A percentile compares a stretch with the other conserved stretches of the same genome.
phyloP scores from a whole-genome alignment of 164 flowering plant genomes.

The Santalum album region DNA sequence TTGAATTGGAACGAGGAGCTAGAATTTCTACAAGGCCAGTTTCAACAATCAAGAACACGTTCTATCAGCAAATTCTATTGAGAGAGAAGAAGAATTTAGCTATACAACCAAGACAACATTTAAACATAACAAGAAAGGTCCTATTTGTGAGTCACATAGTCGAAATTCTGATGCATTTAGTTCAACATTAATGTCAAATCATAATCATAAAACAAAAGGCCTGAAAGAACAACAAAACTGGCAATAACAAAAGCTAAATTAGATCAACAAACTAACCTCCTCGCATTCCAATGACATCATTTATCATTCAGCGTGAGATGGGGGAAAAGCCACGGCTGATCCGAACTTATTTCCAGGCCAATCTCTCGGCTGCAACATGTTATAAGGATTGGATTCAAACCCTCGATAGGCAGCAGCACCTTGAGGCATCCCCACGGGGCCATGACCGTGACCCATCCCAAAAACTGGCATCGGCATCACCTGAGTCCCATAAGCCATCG shows the following conservation, averaged over 20 bases:
- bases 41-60: too few relatives aligned
- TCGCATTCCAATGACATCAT: conserved; percentile 3
- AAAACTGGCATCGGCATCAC: conserved; percentile 24
- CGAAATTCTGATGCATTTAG: not conserved
- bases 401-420: conserved; percentile 19
- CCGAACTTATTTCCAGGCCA: conserved; percentile 44
- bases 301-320: conserved; percentile 27
- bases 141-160: too few relatives aligned
- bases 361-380: conserved; percentile 42
- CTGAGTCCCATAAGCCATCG: conserved; percentile 32
- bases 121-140: too few relatives aligned
- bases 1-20: too few relatives aligned
- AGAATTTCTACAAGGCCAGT: too few relatives aligned
- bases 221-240: not conserved
- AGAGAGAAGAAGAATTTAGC: too few relatives aligned
- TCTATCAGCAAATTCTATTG: too few relatives aligned
- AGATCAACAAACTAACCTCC: conserved; percentile 18
- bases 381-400: conserved; percentile 28
- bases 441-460: conserved; percentile 14
- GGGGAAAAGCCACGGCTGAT: conserved; percentile 23
- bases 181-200: not conserved
- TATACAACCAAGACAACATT: too few relatives aligned
- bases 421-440: conserved; percentile 29
- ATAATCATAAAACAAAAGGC: not conserved
- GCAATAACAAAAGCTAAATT: too few relatives aligned